A percentile compares a stretch with the other conserved stretches of the same genome.
Evolutionary conservation across 371 early-diverging fungal genomes (phyloP).

Genomic region (Mortierella sp.): DNA sequence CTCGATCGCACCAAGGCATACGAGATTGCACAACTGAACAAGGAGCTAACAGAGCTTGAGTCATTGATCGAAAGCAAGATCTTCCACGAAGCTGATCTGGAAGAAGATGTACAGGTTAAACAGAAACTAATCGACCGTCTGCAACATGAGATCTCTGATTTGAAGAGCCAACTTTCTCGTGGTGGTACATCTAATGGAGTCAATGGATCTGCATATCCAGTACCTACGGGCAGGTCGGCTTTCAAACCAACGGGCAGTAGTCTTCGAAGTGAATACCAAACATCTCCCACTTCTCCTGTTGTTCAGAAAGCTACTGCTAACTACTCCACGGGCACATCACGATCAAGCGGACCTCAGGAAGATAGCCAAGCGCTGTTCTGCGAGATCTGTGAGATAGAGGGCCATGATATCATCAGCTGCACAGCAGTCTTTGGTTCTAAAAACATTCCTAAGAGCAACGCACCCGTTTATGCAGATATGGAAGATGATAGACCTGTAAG

Average conservation of each 20-base stretch:
- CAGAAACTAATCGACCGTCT: slow-evolving; percentile 65
- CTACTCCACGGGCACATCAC: not conserved
- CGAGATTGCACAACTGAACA: slow-evolving; percentile 69
- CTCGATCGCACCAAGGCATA: slow-evolving; percentile 69
- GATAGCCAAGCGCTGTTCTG: slow-evolving; percentile 59
- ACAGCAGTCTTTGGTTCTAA: slow-evolving; percentile 58
- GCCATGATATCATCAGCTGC: slow-evolving; percentile 79
- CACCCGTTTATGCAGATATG: slow-evolving; percentile 3
- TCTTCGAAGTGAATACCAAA: slow-evolving; percentile 1
- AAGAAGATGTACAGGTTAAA: slow-evolving; percentile 71
- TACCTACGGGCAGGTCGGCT: not conserved
- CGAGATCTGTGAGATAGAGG: slow-evolving; percentile 76
- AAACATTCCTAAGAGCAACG: slow-evolving; percentile 1
- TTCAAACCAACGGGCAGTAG: not conserved
- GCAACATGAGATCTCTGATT: slow-evolving; percentile 64
- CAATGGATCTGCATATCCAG: slow-evolving; percentile 2
- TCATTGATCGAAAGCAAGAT: slow-evolving; percentile 81
- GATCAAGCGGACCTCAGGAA: not conserved
- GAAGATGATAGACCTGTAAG: slow-evolving; percentile 53
- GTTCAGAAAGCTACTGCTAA: not conserved
- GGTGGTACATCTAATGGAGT: not conserved
- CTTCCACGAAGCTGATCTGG: slow-evolving; percentile 81
- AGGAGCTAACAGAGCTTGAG: slow-evolving; percentile 79
- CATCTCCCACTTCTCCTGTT: not conserved
- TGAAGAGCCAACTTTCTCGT: slow-evolving; percentile 52